Percentiles rank a stretch among this genome's conserved stretches.
phyloP scores from a whole-genome alignment of 352 stramenopile genomes.

The Pythium vanterpoolii region DNA sequence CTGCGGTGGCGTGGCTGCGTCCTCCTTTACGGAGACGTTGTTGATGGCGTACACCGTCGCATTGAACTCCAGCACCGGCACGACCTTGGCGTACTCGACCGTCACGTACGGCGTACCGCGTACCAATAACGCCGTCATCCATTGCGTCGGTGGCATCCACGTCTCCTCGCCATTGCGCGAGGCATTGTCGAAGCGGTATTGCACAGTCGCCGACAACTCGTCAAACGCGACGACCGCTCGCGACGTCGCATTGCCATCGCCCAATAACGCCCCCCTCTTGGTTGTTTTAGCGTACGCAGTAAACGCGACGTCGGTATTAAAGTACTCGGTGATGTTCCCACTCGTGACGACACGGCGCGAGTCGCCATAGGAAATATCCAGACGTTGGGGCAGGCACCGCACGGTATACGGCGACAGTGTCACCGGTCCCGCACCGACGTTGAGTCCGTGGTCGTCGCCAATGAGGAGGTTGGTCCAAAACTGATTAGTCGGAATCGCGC shows the following conservation, averaged over 20 bases:
- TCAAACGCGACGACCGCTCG: constrained; percentile 71
- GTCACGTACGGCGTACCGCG: constrained; percentile 79
- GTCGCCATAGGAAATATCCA: constrained; percentile 85
- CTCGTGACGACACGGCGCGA: constrained; percentile 60
- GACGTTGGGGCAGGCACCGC: constrained; percentile 52
- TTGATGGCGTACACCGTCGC: constrained; percentile 59
- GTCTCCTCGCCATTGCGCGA: constrained; percentile 9
- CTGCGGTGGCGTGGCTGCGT: constrained; percentile 27
- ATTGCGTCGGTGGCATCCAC: constrained; percentile 29
- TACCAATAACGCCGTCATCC: constrained; percentile 52
- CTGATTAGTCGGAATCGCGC: constrained; percentile 79
- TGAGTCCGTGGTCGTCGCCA: constrained; percentile 65
- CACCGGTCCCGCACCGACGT: constrained; percentile 64
- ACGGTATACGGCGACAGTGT: constrained; percentile 85
- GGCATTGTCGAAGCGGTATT: constrained; percentile 48
- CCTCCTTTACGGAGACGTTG: constrained; percentile 32
- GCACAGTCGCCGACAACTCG: constrained; percentile 54
- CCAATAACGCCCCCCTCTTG: constrained; percentile 31
- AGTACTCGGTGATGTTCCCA: constrained; percentile 70
- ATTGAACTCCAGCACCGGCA: constrained; percentile 74
- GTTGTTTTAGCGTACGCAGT: constrained; percentile 36
- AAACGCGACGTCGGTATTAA: constrained; percentile 74
- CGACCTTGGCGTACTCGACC: constrained; percentile 65
- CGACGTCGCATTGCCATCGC: constrained; percentile 60
- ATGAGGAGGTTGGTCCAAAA: constrained; percentile 91